Evolutionary conservation across 495 filamentous ascomycete genomes (phyloP).

Genomic region (Penicillium subrubescens): DNA sequence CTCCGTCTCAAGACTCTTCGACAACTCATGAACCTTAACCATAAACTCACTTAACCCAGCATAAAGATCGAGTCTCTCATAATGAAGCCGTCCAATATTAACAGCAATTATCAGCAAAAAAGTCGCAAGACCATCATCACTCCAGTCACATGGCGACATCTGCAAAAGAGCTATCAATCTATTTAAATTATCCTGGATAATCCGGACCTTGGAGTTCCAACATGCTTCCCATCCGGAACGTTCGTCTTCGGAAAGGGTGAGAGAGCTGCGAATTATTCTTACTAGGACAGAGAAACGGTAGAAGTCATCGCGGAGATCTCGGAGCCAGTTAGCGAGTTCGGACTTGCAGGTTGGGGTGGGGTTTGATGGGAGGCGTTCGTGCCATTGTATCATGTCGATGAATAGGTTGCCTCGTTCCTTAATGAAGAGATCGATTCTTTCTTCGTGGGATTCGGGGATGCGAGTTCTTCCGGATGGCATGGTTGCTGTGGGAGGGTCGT

Average conservation of each 20-base stretch:
- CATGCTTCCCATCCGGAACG: background rate
- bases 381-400: background rate
- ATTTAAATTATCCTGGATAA: background rate
- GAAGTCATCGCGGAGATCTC: background rate
- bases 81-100: background rate
- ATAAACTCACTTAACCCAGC: background rate
- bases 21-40: background rate
- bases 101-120: background rate
- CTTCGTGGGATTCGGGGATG: background rate
- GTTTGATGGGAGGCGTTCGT: background rate
- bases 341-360: background rate
- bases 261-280: background rate
- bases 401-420: background rate
- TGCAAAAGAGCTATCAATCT: background rate
- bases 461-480: background rate
- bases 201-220: background rate
- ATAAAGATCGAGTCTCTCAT: background rate
- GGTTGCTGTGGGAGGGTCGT: too few relatives aligned
- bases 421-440: background rate
- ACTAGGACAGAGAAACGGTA: background rate
- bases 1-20: background rate
- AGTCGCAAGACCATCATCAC: background rate
- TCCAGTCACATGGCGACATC: background rate
- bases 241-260: background rate
- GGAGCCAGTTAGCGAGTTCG: background rate